Conservation (phyloP, 2,329 filamentous ascomycete genomes). For the Penicillium sp. region DNA sequence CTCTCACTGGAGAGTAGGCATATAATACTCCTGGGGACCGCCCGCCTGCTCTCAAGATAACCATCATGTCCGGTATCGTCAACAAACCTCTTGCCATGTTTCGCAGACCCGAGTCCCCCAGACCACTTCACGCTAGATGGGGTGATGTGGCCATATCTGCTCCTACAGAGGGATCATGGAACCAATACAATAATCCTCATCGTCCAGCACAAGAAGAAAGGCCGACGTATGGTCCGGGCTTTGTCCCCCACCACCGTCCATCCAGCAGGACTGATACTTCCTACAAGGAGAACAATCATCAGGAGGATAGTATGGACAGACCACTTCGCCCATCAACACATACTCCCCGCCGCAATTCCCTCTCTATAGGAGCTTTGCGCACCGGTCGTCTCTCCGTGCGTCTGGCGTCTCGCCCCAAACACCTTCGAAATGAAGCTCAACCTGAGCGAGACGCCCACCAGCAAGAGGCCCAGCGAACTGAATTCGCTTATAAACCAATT, state of each 20-base stretch:
- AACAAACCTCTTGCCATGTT: conserved; percentile 32
- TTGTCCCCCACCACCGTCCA: conserved; percentile 22
- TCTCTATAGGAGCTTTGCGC: conserved; percentile 23
- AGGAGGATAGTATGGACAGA: conserved; percentile 12
- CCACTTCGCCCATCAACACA: conserved; percentile 1
- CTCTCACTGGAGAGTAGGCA: background rate
- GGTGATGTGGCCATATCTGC: conserved; percentile 40
- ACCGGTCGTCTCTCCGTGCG: conserved; percentile 32
- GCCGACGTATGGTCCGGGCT: conserved; percentile 31
- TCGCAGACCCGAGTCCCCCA: conserved; percentile 27
- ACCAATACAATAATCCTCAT: conserved; percentile 33
- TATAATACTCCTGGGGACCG: background rate
- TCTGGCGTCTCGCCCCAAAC: conserved; percentile 25
- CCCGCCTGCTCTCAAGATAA: background rate
- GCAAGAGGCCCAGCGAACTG: conserved; percentile 12
- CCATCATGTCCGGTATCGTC: conserved; percentile 30
- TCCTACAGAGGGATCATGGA: conserved; percentile 42
- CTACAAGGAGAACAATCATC: conserved; percentile 1
- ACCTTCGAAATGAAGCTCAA: conserved; percentile 9
- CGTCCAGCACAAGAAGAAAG: conserved; percentile 14
- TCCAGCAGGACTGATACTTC: background rate
- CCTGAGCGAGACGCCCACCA: conserved; percentile 9
- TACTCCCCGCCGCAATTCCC: conserved; percentile 17
- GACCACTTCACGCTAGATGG: conserved; percentile 40
- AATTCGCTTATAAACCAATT: conserved; percentile 39